Conservation (phyloP, 2,329 filamentous ascomycete species). For the Microsporum ferrugineum region DNA sequence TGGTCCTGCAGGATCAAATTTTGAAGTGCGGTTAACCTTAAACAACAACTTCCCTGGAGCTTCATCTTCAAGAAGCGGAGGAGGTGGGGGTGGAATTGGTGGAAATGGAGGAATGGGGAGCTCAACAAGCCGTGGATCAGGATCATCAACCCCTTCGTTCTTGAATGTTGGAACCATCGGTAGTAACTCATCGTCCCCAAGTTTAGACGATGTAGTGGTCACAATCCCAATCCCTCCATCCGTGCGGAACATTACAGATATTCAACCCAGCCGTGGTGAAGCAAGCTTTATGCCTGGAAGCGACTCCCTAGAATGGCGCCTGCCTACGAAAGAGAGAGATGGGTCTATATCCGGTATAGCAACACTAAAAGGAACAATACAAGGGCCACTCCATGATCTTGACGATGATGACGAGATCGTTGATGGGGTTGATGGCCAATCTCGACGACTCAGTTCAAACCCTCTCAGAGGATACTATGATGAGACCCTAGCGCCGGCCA, state of each 20-base stretch:
- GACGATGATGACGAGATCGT: slow-evolving; percentile 33
- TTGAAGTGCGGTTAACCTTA: slow-evolving; percentile 70
- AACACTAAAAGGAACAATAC: slow-evolving; percentile 66
- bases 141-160: slow-evolving; percentile 40
- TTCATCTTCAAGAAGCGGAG: slow-evolving; percentile 28
- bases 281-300: slow-evolving; percentile 68
- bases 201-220: slow-evolving; percentile 65
- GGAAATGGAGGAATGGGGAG: neutral
- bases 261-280: slow-evolving; percentile 71
- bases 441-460: slow-evolving; percentile 18
- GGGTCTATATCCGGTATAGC: slow-evolving; percentile 56
- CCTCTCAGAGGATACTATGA: slow-evolving; percentile 38
- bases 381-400: slow-evolving; percentile 44
- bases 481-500: slow-evolving; percentile 15
- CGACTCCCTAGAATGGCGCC: slow-evolving; percentile 66
- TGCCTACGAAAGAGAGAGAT: slow-evolving; percentile 61
- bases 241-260: slow-evolving; percentile 72
- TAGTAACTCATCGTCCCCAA: slow-evolving; percentile 48
- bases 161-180: slow-evolving; percentile 36
- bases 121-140: slow-evolving; percentile 32
- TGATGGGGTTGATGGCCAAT: slow-evolving; percentile 20
- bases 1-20: slow-evolving; percentile 65
- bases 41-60: slow-evolving; percentile 51
- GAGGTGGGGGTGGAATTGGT: slow-evolving; percentile 20
- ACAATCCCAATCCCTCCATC: slow-evolving; percentile 65